phyloP scores from a whole-genome alignment of 192 early-diverging fungal genomes.

The Umbelopsis ramanniana region DNA sequence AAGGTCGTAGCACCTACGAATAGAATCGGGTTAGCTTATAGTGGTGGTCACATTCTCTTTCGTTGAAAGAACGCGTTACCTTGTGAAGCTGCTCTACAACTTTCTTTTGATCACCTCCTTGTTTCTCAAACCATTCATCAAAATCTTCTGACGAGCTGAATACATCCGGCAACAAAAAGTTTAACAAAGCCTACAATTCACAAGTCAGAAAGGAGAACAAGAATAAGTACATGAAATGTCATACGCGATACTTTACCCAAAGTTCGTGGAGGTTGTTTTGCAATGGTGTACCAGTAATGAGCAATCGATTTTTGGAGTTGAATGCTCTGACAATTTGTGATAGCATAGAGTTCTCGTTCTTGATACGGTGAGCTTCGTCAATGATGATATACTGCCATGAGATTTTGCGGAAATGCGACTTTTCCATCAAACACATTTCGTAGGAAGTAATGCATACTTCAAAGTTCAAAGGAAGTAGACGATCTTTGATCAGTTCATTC shows the following conservation, averaged over 20 bases:
- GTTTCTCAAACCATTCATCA: constrained; percentile 89
- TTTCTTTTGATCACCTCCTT: constrained; percentile 74
- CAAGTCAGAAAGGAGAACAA: constrained; percentile 2
- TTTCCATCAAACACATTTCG: constrained; percentile 94
- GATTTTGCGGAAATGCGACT: constrained; percentile 80
- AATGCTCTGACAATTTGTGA: constrained; percentile 95
- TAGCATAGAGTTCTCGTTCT: constrained; percentile 97
- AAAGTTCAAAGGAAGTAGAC: constrained; percentile 67
- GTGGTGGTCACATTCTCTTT: too few species aligned
- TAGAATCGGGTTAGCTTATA: too few species aligned
- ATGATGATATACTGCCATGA: constrained; percentile 92
- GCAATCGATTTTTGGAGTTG: constrained; percentile 82
- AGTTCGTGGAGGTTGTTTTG: constrained; percentile 98
- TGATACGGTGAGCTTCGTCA: constrained; percentile 97
- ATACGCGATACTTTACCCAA: constrained; percentile 58
- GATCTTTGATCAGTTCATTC: constrained; percentile 57
- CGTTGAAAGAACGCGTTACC: constrained; percentile 26
- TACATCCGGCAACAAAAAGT: constrained; percentile 97
- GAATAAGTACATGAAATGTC: too few species aligned
- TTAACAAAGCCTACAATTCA: constrained; percentile 72
- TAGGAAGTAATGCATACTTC: constrained; percentile 97
- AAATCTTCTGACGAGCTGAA: constrained; percentile 94
- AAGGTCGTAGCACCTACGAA: constrained; percentile 72
- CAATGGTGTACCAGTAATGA: constrained; percentile 95
- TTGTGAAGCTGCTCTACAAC: constrained; percentile 66